A percentile compares a stretch with the other conserved stretches of the same genome.
Conservation (phyloP, 2,329 filamentous ascomycete genomes). For the Didymella pomorum region DNA sequence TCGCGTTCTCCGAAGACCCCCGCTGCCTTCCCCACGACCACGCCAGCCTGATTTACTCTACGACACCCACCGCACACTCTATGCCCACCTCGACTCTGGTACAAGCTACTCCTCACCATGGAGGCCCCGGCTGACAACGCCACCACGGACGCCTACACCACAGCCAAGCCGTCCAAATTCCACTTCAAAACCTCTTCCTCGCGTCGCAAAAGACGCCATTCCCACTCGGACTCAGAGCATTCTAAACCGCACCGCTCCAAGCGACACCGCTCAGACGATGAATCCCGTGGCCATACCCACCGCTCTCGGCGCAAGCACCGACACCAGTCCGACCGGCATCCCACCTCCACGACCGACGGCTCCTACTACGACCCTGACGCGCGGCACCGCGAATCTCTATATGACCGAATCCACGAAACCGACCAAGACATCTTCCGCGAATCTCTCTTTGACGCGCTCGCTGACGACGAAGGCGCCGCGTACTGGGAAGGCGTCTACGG, state of each 20-base stretch:
- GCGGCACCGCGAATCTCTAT: slow-evolving; percentile 45
- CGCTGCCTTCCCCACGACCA: slow-evolving; percentile 19
- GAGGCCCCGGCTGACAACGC: slow-evolving; percentile 39
- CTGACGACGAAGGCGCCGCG: slow-evolving; percentile 91
- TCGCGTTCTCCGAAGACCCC: slow-evolving; percentile 36
- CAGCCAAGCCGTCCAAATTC: slow-evolving; percentile 47
- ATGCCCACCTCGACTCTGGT: slow-evolving; percentile 29
- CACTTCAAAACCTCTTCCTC: slow-evolving; percentile 50
- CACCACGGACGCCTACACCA: slow-evolving; percentile 32
- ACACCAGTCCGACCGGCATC: slow-evolving; percentile 32
- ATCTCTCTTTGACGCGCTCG: slow-evolving; percentile 95
- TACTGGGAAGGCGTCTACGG: slow-evolving; percentile 99
- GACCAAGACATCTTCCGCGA: slow-evolving; percentile 76
- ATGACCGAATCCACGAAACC: slow-evolving; percentile 34
- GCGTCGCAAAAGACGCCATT: slow-evolving; percentile 31
- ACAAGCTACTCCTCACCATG: slow-evolving; percentile 32
- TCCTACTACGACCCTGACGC: slow-evolving; percentile 44
- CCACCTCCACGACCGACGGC: slow-evolving; percentile 39
- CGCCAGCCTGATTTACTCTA: slow-evolving; percentile 2
- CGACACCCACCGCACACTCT: slow-evolving; percentile 1
- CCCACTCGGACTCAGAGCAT: slow-evolving; percentile 19
- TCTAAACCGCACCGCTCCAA: slow-evolving; percentile 21
- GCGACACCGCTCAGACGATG: slow-evolving; percentile 25
- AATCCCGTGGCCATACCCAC: no score
- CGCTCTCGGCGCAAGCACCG: slow-evolving; percentile 32